Conservation (phyloP, 208 protist species). For the Trypanosoma grayi region DNA sequence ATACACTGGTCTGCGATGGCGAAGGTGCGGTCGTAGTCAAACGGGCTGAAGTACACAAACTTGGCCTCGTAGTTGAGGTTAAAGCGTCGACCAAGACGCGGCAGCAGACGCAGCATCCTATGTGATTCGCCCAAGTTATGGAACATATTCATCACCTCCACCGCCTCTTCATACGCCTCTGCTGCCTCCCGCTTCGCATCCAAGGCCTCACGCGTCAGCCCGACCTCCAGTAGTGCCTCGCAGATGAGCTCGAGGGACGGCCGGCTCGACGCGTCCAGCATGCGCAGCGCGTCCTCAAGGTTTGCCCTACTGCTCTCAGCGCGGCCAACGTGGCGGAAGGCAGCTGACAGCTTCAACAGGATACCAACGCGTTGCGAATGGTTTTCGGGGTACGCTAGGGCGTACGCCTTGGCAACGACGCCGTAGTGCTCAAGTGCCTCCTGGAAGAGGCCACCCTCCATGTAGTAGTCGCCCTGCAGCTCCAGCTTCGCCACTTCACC, state of each 20-base stretch:
- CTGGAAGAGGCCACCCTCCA: conserved; percentile 78
- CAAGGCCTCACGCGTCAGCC: conserved; percentile 64
- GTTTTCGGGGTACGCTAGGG: conserved; percentile 74
- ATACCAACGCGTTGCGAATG: conserved; percentile 74
- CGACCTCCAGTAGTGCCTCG: conserved; percentile 79
- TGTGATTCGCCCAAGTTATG: conserved; percentile 84
- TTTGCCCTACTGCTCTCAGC: conserved; percentile 62
- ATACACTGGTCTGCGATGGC: conserved; percentile 84
- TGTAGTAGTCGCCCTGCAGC: conserved; percentile 83
- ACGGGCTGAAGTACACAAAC: conserved; percentile 89
- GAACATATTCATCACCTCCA: conserved; percentile 61
- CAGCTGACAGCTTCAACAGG: conserved; percentile 68
- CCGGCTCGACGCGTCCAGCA: conserved; percentile 50
- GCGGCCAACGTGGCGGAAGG: conserved; percentile 77
- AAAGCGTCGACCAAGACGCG: conserved; percentile 77
- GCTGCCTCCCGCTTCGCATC: conserved; percentile 37
- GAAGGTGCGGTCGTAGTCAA: conserved; percentile 87
- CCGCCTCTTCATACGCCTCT: conserved; percentile 70
- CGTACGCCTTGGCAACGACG: conserved; percentile 83
- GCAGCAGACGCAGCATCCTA: conserved; percentile 81
- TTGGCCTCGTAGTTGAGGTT: conserved; percentile 87
- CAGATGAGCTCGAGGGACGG: conserved; percentile 81
- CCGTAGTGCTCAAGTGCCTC: conserved; percentile 89
- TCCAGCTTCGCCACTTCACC: conserved; percentile 84
- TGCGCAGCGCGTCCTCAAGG: conserved; percentile 50